A percentile compares a stretch with the other conserved stretches of the same genome.
phyloP scores from a whole-genome alignment of 768 basidiomycete species.

The Saitozyma podzolica region DNA sequence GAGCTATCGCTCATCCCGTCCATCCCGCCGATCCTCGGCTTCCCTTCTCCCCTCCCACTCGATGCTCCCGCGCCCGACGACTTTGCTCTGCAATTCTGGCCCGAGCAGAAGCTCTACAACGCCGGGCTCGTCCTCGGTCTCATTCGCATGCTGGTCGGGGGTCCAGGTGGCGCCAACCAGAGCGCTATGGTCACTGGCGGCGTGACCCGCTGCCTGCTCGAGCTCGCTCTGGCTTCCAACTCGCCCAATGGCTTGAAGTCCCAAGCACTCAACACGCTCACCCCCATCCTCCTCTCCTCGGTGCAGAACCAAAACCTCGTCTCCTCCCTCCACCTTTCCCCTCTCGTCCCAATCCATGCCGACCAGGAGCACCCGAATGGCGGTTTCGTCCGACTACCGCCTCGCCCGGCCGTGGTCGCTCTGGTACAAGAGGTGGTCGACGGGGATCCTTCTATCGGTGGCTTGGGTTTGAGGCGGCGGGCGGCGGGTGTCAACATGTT shows the following conservation, averaged over 20 bases:
- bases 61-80: constrained; percentile 62
- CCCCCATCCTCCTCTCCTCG: constrained; percentile 65
- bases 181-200: constrained; percentile 54
- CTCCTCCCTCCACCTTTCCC: constrained; percentile 77
- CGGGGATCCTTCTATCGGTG: constrained; percentile 79
- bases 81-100: constrained; percentile 96
- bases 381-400: constrained; percentile 66
- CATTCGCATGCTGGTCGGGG: constrained; percentile 75
- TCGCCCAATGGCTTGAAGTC: constrained; percentile 83
- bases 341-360: constrained; percentile 61
- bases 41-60: constrained; percentile 66
- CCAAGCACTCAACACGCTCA: constrained; percentile 68
- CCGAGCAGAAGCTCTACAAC: constrained; percentile 82
- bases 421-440: constrained; percentile 79
- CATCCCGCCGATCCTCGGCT: constrained; percentile 62
- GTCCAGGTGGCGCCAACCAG: constrained; percentile 55
- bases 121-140: constrained; percentile 75
- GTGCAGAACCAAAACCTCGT: constrained; percentile 67
- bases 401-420: constrained; percentile 75
- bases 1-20: constrained; percentile 71
- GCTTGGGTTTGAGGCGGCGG: constrained; percentile 68
- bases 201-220: constrained; percentile 72
- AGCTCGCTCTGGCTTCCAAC: constrained; percentile 89
- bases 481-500: constrained; percentile 77
- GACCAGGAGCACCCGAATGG: constrained; percentile 63